phyloP scores from a whole-genome alignment of 305 asterid genomes.

The Fraxinus sp. region DNA sequence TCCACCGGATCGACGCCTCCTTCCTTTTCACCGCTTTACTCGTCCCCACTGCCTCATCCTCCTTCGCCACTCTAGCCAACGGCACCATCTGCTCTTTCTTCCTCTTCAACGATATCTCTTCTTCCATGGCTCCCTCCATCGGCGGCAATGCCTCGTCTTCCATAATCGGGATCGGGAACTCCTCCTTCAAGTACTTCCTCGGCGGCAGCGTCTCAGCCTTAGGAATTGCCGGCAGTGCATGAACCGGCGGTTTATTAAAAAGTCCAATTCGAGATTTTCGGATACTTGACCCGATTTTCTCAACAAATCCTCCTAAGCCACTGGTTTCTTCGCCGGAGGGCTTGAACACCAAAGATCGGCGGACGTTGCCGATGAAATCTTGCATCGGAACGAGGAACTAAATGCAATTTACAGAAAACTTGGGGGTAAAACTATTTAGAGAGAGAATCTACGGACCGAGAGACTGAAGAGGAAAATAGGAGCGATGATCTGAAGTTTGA shows the following conservation, averaged over 20 bases:
- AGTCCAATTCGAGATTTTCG: slow-evolving; percentile 84
- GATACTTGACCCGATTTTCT: slow-evolving; percentile 78
- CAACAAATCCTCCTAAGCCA: slow-evolving; percentile 80
- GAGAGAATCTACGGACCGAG: slow-evolving; percentile 33
- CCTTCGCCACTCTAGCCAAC: slow-evolving; percentile 5
- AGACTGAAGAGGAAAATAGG: slow-evolving; percentile 33
- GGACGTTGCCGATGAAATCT: slow-evolving; percentile 84
- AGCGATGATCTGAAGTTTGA: slow-evolving; percentile 34
- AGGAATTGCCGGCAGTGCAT: slow-evolving; percentile 58
- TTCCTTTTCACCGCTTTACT: not conserved
- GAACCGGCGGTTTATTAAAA: slow-evolving; percentile 67
- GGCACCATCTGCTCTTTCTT: slow-evolving; percentile 34
- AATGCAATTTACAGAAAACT: slow-evolving; percentile 7
- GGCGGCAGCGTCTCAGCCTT: slow-evolving; percentile 22
- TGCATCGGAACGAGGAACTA: slow-evolving; percentile 54
- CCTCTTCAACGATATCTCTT: slow-evolving; percentile 29
- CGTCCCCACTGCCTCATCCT: not conserved
- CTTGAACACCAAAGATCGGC: slow-evolving; percentile 87
- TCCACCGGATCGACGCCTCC: slow-evolving; percentile 66
- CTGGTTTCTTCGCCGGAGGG: slow-evolving; percentile 59
- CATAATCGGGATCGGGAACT: slow-evolving; percentile 12
- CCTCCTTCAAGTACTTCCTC: slow-evolving; percentile 25
- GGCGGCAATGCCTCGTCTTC: slow-evolving; percentile 48
- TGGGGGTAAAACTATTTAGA: slow-evolving; percentile 5
- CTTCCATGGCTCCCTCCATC: slow-evolving; percentile 32